These are phyloP conservation scores for Colletotrichum nymphaeae DNA, from an alignment of 2,329 filamentous ascomycete species.

Conservation along the genomic window DNA sequence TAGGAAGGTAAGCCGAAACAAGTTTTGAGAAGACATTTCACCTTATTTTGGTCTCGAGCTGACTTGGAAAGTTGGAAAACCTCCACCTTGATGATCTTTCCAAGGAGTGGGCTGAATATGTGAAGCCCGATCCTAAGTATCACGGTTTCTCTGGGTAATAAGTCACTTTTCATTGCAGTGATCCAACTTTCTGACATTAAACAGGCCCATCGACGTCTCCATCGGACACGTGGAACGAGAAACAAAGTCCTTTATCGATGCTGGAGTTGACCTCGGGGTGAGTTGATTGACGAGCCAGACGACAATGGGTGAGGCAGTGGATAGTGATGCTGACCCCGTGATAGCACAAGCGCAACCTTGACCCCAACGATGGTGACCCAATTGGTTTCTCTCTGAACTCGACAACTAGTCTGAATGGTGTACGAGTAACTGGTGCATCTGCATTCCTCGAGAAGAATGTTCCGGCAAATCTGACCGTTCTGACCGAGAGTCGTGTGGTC, in stretches of 20 bases:
- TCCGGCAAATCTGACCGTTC: slow-evolving; percentile 78
- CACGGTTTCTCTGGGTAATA: slow-evolving; percentile 20
- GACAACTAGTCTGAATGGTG: neutral
- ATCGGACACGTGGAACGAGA: slow-evolving; percentile 19
- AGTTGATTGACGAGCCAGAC: neutral
- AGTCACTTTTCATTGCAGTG: neutral
- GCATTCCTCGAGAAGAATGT: slow-evolving; percentile 2
- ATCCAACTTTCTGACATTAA: neutral
- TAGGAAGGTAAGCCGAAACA: neutral
- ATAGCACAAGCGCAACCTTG: slow-evolving; percentile 20
- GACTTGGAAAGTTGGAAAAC: neutral
- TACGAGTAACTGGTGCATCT: slow-evolving; percentile 22
- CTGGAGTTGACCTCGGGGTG: slow-evolving; percentile 13
- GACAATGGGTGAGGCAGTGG: neutral
- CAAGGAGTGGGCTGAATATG: slow-evolving; percentile 16
- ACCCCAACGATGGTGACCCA: slow-evolving; percentile 17
- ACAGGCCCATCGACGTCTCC: slow-evolving; percentile 20
- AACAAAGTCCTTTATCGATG: slow-evolving; percentile 24
- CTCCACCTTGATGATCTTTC: slow-evolving; percentile 13
- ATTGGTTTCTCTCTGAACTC: slow-evolving; percentile 23
- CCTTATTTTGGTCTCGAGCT: neutral
- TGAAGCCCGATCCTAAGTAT: slow-evolving; percentile 2
- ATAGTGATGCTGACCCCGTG: neutral
- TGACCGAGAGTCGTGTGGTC: slow-evolving; percentile 89
- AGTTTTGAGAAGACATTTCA: too few species aligned